phyloP scores from a whole-genome alignment of 2,329 filamentous ascomycete species.

The Chaetomiaceae sp. region DNA sequence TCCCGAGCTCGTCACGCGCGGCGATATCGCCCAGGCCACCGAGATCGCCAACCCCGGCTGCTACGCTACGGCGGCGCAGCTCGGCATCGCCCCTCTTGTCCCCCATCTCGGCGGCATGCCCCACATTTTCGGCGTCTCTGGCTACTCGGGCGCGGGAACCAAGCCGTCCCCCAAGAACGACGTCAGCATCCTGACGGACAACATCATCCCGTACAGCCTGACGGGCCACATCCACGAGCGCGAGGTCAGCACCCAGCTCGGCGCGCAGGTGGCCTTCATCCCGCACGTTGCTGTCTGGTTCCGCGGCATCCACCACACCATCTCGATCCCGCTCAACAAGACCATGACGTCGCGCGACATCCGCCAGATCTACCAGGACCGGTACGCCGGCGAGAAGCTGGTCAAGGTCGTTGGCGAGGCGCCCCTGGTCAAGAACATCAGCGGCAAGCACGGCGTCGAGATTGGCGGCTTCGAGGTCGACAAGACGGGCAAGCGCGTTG shows the following conservation, averaged over 20 bases:
- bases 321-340: slow-evolving; percentile 81
- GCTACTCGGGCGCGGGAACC: slow-evolving; percentile 91
- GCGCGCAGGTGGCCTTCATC: slow-evolving; percentile 71
- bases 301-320: slow-evolving; percentile 88
- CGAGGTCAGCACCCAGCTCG: slow-evolving; percentile 79
- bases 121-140: slow-evolving; percentile 83
- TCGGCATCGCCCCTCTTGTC: slow-evolving; percentile 79
- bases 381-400: slow-evolving; percentile 92
- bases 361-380: slow-evolving; percentile 89
- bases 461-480: slow-evolving; percentile 96
- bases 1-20: slow-evolving; percentile 75
- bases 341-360: slow-evolving; percentile 89
- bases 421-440: slow-evolving; percentile 79
- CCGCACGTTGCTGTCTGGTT: slow-evolving; percentile 97
- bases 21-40: slow-evolving; percentile 69
- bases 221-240: slow-evolving; percentile 94
- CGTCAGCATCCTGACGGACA: slow-evolving; percentile 73
- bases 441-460: slow-evolving; percentile 81
- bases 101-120: slow-evolving; percentile 72
- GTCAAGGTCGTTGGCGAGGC: slow-evolving; percentile 88
- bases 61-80: slow-evolving; percentile 88
- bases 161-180: slow-evolving; percentile 95
- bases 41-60: slow-evolving; percentile 92
- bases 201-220: slow-evolving; percentile 85
- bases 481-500: slow-evolving; percentile 80